These are phyloP conservation scores for Hansenula lynferdii DNA, from an alignment of 1,139 yeast genomes.

Conservation along the genomic window DNA sequence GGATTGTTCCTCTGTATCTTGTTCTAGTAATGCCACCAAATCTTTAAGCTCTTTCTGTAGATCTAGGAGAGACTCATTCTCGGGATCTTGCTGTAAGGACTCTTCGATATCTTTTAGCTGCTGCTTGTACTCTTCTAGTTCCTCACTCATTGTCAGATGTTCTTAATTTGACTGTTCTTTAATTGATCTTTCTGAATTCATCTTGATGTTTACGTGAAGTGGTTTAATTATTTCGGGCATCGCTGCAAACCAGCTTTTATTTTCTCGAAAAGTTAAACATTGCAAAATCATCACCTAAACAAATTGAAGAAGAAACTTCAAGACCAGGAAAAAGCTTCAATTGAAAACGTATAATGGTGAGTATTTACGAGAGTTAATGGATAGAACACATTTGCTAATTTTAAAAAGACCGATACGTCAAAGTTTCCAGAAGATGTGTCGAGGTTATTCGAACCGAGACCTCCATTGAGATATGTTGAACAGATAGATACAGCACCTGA, in stretches of 20 bases:
- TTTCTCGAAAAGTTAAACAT: no score
- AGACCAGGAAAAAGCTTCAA: background rate
- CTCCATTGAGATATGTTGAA: constrained; percentile 53
- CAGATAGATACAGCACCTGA: constrained; percentile 55
- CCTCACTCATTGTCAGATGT: no score
- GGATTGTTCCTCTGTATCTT: constrained; percentile 9
- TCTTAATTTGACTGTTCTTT: no score
- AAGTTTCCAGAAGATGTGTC: constrained; percentile 64
- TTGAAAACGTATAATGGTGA: background rate
- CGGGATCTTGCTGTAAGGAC: constrained; percentile 25
- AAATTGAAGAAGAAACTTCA: no score
- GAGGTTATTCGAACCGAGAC: constrained; percentile 62
- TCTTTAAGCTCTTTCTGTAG: constrained; percentile 28
- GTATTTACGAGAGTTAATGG: background rate
- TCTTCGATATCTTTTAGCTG: constrained; percentile 29
- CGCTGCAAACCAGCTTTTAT: background rate
- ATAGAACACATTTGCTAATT: background rate
- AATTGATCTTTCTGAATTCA: no score
- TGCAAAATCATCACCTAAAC: no score
- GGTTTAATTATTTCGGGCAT: no score
- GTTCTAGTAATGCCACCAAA: constrained; percentile 24
- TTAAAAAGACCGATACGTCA: constrained; percentile 31
- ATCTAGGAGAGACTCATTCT: constrained; percentile 24
- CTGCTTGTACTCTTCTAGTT: constrained; percentile 27
- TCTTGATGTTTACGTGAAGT: no score